Percentiles rank a stretch among this genome's conserved stretches.
Evolutionary conservation across 2,329 filamentous ascomycete species (phyloP).

Genomic region (Dothideomycetes sp.): DNA sequence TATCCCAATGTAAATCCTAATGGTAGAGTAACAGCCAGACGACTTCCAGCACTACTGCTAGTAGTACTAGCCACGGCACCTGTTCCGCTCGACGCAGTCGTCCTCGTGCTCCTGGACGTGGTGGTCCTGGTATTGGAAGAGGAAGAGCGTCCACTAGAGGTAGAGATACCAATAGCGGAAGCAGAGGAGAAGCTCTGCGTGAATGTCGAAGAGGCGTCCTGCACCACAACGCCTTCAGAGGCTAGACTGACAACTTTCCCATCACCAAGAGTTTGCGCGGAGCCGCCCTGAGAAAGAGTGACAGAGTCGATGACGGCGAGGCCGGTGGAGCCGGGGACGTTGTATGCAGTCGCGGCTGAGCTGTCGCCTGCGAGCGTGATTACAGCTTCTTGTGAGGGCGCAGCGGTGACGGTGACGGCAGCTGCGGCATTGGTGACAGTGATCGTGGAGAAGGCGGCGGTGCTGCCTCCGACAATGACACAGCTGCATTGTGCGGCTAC

Average conservation of each 20-base stretch:
- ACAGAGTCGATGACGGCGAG: constrained; percentile 11
- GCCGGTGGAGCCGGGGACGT: constrained; percentile 1
- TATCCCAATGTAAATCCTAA: no score
- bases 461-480: background rate
- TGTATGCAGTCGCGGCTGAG: constrained; percentile 10
- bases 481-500: no score
- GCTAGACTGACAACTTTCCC: constrained; percentile 12
- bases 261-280: constrained; percentile 10
- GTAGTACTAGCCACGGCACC: no score
- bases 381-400: constrained; percentile 10
- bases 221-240: background rate
- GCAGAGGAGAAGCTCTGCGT: background rate
- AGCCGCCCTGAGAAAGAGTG: constrained; percentile 11
- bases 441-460: constrained; percentile 1
- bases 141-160: background rate
- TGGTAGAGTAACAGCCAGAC: no score
- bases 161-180: background rate
- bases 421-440: constrained; percentile 1
- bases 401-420: background rate
- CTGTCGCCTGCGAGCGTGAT: constrained; percentile 9
- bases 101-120: no score
- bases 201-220: constrained; percentile 1
- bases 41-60: no score
- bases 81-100: no score
- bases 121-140: no score